These are phyloP conservation scores for Colletotrichum simmondsii DNA, from an alignment of 2,329 filamentous ascomycete genomes.

Conservation along the genomic window DNA sequence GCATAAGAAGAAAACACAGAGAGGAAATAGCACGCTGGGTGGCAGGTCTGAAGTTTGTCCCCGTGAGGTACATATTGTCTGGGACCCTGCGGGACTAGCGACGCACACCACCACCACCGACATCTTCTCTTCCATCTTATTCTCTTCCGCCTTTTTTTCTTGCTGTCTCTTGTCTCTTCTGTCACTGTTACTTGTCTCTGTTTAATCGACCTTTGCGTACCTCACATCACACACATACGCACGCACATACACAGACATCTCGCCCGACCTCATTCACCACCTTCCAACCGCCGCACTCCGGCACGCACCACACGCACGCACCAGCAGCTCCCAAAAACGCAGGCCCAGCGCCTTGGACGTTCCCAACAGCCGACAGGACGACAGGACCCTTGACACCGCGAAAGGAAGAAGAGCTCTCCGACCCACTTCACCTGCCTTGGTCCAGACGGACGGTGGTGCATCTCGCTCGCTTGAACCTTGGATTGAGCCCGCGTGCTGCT, in stretches of 20 bases:
- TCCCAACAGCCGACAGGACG: conserved; percentile 7
- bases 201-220: background rate
- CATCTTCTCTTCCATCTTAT: background rate
- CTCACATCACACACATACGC: background rate
- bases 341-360: background rate
- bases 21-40: background rate
- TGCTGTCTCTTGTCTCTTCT: background rate
- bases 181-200: background rate
- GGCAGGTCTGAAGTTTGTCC: conserved; percentile 2
- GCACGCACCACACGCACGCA: background rate
- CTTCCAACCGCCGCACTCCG: background rate
- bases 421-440: background rate
- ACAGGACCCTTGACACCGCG: background rate
- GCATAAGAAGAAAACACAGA: background rate
- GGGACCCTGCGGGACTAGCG: conserved; percentile 23
- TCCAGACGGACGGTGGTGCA: background rate
- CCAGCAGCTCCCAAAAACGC: background rate
- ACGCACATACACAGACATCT: background rate
- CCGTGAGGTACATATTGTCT: conserved; percentile 35
- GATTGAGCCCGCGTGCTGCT: background rate
- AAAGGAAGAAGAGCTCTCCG: background rate
- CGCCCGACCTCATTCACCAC: background rate
- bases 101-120: conserved; percentile 20
- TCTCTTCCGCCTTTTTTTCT: background rate
- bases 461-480: conserved; percentile 6